These are phyloP conservation scores for Penicillium italicum DNA, from an alignment of 2,329 filamentous ascomycete species.

Conservation along the genomic window DNA sequence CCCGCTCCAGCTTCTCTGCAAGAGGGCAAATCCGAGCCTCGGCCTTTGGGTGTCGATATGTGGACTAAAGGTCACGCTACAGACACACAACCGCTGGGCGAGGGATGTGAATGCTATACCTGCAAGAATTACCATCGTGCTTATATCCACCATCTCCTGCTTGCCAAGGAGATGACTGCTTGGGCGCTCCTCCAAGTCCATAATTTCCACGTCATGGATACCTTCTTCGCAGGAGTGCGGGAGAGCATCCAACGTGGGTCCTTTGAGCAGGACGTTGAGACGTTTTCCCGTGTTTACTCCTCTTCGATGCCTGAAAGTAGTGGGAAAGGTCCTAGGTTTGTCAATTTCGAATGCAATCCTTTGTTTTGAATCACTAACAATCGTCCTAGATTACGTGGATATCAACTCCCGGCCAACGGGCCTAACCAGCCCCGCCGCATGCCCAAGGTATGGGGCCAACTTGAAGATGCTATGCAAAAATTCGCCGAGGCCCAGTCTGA, in stretches of 20 bases:
- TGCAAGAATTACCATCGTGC: constrained; percentile 81
- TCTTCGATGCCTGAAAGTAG: constrained; percentile 67
- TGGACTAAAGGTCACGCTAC: constrained; percentile 62
- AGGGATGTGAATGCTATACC: constrained; percentile 72
- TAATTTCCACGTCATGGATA: constrained; percentile 70
- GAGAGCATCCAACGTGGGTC: constrained; percentile 56
- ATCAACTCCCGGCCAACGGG: constrained; percentile 71
- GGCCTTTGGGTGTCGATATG: constrained; percentile 71
- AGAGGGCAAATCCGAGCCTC: constrained; percentile 15
- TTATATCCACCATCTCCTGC: constrained; percentile 81
- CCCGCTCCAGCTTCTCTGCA: constrained; percentile 42
- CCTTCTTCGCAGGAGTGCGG: constrained; percentile 72
- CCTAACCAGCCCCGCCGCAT: constrained; percentile 64
- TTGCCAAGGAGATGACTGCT: constrained; percentile 92
- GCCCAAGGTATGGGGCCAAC: constrained; percentile 61
- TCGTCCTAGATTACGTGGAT: constrained; percentile 61
- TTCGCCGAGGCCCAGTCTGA: constrained; percentile 51
- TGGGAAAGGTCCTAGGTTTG: constrained; percentile 68
- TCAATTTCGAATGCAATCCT: neutral
- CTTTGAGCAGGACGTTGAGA: constrained; percentile 53
- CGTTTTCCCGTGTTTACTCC: constrained; percentile 68
- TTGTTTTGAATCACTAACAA: neutral
- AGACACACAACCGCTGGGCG: constrained; percentile 59
- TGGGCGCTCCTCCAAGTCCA: constrained; percentile 93
- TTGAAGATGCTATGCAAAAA: constrained; percentile 50